Base-by-base conservation (phyloP, 352 stramenopile species). In the Phytophthora cactorum region DNA sequence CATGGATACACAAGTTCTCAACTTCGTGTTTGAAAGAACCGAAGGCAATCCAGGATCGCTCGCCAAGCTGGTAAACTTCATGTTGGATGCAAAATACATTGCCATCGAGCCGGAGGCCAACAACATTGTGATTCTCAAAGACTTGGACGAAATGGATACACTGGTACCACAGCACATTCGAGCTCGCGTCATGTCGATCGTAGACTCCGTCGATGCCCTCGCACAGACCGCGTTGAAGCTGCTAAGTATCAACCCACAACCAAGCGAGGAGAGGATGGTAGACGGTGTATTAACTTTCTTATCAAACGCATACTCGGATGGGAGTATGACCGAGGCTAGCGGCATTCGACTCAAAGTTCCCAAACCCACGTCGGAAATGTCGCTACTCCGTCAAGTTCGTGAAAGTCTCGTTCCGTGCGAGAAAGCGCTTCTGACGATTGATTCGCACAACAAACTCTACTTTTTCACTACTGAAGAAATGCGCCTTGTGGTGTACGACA, bases 61-160 rank as follows among this genome's bases (percentile, higher is more conserved):
- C 1, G 80, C 92, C 55, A 89, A 87, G 38, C 71, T 93, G 3
- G 78, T 93, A 61, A 76, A 77, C 34, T 83, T 87, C 39, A 89
- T 93, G 76, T 58, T 93, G 51, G 74, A 87, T 15, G 77, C 83
- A 4, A 79, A 86, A n/a, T 89, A 86, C 39, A 86, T 92, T 28
- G 60, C 66, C 1, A 81, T 93, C 51, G 81, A 92, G 15, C 55
- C 68, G 1, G 41, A 63, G 14, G 74, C 49, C 17, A 83, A 82
- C 28, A 82, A 75, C 50, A 79, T 91, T n/a, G 64, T 77, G 22
- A 90, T 93, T 39, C 59, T 91, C 0, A 84, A 82, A 38, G 82
- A 93, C 46, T 65, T 93, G 31, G 83, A 92, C 51, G 83, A 93
- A 34, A 70, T 93, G 56, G 83, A 93, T 59, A 90, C 88, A 59